Percentiles rank a stretch among this genome's conserved stretches.
These are phyloP conservation scores for Fusarium sp. DNA, from an alignment of 2,329 filamentous ascomycete species.

Conservation along the genomic window DNA sequence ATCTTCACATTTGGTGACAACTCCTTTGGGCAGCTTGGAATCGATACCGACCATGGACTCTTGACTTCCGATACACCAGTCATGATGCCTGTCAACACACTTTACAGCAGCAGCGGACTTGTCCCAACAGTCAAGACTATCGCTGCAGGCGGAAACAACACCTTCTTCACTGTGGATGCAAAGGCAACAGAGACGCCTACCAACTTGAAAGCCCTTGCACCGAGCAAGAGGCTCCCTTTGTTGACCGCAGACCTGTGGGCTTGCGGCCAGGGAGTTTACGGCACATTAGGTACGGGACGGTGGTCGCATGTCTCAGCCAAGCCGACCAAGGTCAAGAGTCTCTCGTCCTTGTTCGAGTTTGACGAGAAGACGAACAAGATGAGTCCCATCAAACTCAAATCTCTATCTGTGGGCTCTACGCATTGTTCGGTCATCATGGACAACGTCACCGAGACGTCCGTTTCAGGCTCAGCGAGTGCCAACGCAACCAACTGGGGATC, in stretches of 20 bases:
- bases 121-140: slow-evolving; percentile 78
- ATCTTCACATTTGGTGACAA: slow-evolving; percentile 95
- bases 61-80: slow-evolving; percentile 76
- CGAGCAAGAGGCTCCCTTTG: slow-evolving; percentile 49
- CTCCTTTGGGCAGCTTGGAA: slow-evolving; percentile 89
- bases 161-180: slow-evolving; percentile 88
- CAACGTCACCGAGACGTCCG: slow-evolving; percentile 78
- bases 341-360: slow-evolving; percentile 89
- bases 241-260: slow-evolving; percentile 78
- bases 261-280: slow-evolving; percentile 87
- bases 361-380: slow-evolving; percentile 77
- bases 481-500: slow-evolving; percentile 89
- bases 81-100: slow-evolving; percentile 74
- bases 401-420: slow-evolving; percentile 80
- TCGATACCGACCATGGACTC: slow-evolving; percentile 73
- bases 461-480: slow-evolving; percentile 61
- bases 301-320: slow-evolving; percentile 88
- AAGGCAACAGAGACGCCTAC: slow-evolving; percentile 56
- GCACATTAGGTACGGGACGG: slow-evolving; percentile 83
- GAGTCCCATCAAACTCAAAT: slow-evolving; percentile 81
- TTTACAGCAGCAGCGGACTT: slow-evolving; percentile 76
- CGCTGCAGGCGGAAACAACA: slow-evolving; percentile 87
- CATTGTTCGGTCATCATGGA: slow-evolving; percentile 87
- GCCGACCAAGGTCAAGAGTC: slow-evolving; percentile 82
- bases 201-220: slow-evolving; percentile 38